Conservation (phyloP, 2,329 filamentous ascomycete genomes). For the Phaeosphaeria sp. region DNA sequence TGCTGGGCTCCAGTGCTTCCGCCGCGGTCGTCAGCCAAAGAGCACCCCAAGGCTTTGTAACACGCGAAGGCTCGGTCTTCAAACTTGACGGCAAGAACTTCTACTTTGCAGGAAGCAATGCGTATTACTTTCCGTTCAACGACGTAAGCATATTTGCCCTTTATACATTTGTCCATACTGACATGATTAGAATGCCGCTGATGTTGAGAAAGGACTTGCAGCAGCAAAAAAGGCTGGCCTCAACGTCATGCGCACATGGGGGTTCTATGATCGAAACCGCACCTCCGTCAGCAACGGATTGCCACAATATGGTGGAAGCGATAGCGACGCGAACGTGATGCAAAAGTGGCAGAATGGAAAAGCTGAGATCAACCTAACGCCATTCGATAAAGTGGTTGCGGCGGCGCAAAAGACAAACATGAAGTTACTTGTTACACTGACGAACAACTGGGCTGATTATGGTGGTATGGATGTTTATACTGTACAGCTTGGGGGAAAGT, state of each 20-base stretch:
- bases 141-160: slow-evolving; percentile 47
- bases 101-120: slow-evolving; percentile 65
- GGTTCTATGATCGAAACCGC: slow-evolving; percentile 64
- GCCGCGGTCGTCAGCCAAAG: slow-evolving; percentile 22
- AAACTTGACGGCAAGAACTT: slow-evolving; percentile 63
- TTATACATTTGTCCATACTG: neutral
- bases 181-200: slow-evolving; percentile 52
- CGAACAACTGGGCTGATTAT: slow-evolving; percentile 67
- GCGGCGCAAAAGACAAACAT: slow-evolving; percentile 58
- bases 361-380: slow-evolving; percentile 52
- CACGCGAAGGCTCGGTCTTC: slow-evolving; percentile 59
- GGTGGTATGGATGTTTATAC: slow-evolving; percentile 68
- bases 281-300: slow-evolving; percentile 55
- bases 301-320: slow-evolving; percentile 61
- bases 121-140: slow-evolving; percentile 64
- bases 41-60: slow-evolving; percentile 54
- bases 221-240: slow-evolving; percentile 58
- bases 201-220: slow-evolving; percentile 55
- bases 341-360: slow-evolving; percentile 56
- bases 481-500: slow-evolving; percentile 60
- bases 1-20: slow-evolving; percentile 22
- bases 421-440: slow-evolving; percentile 62
- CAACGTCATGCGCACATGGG: slow-evolving; percentile 64
- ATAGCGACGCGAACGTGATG: slow-evolving; percentile 56
- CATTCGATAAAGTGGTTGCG: slow-evolving; percentile 61